Percentiles rank a stretch among this genome's conserved stretches.
phyloP scores from a whole-genome alignment of 768 basidiomycete genomes.

The Saitozyma sp. region DNA sequence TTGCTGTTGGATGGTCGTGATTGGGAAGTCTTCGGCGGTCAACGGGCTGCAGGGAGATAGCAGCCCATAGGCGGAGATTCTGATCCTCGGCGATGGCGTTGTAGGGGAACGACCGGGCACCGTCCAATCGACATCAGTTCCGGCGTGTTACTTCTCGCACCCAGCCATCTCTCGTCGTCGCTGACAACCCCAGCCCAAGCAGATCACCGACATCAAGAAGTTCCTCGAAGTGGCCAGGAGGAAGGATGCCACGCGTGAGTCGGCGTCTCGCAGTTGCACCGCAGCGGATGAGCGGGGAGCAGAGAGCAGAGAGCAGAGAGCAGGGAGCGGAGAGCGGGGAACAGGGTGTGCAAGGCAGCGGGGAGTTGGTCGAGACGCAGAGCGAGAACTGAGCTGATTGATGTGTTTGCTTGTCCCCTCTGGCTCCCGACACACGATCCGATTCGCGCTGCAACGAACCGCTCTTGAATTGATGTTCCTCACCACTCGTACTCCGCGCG shows the following conservation, averaged over 20 bases:
- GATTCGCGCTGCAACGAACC: no score
- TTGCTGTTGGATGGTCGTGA: no score
- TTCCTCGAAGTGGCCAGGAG: constrained; percentile 96
- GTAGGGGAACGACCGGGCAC: no score
- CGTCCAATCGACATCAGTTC: no score
- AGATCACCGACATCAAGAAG: constrained; percentile 97
- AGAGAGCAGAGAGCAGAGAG: neutral
- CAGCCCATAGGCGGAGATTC: no score
- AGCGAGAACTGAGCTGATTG: constrained; percentile 1
- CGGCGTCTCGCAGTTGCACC: no score
- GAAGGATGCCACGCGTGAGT: constrained; percentile 94
- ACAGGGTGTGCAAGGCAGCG: no score
- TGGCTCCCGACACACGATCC: no score
- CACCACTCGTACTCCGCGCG: no score
- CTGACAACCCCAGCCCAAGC: constrained; percentile 71
- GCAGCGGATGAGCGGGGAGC: neutral
- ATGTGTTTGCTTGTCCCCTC: neutral
- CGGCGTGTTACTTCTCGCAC: neutral
- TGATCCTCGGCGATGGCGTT: no score
- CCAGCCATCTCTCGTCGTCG: neutral
- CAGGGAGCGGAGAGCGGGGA: neutral
- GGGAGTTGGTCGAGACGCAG: neutral
- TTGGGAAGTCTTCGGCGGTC: neutral
- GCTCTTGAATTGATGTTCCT: no score
- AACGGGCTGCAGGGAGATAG: no score